These are phyloP conservation scores for Bipolaris oryzae DNA, from an alignment of 2,329 filamentous ascomycete species.

Conservation along the genomic window DNA sequence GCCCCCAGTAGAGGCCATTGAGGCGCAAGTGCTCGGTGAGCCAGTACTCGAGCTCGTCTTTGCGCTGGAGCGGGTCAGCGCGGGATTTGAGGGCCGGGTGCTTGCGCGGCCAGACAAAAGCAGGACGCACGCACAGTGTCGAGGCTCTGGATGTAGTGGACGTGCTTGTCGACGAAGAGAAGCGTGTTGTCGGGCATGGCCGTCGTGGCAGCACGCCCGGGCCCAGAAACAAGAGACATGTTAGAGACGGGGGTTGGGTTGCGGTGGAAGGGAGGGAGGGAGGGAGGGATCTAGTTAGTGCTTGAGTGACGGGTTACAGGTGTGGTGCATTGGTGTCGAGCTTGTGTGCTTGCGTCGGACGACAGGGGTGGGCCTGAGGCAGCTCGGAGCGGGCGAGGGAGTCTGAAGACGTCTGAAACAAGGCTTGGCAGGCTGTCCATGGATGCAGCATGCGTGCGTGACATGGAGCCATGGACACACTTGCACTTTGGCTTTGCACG, in stretches of 20 bases:
- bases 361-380: conserved; percentile 10
- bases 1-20: conserved; percentile 95
- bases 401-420: conserved; percentile 7
- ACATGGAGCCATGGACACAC: neutral
- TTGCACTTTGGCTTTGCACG: neutral
- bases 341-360: conserved; percentile 1
- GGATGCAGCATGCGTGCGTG: neutral
- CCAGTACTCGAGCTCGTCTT: conserved; percentile 97
- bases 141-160: conserved; percentile 90
- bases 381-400: neutral
- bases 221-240: conserved; percentile 68
- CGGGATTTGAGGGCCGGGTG: conserved; percentile 24
- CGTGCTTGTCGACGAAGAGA: conserved; percentile 70
- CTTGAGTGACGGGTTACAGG: conserved; percentile 1
- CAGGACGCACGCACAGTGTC: conserved; percentile 69
- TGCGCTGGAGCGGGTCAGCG: conserved; percentile 65
- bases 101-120: conserved; percentile 25
- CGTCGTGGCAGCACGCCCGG: conserved; percentile 57
- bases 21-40: conserved; percentile 94
- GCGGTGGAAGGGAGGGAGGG: neutral
- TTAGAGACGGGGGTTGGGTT: conserved; percentile 3
- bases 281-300: neutral
- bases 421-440: conserved; percentile 6
- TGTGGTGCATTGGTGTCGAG: conserved; percentile 9
- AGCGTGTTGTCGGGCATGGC: conserved; percentile 55